A percentile compares a stretch with the other conserved stretches of the same genome.
Evolutionary conservation across 1,284 basidiomycete species (phyloP).

Genomic region (Lentinula novae-zelandiae): DNA sequence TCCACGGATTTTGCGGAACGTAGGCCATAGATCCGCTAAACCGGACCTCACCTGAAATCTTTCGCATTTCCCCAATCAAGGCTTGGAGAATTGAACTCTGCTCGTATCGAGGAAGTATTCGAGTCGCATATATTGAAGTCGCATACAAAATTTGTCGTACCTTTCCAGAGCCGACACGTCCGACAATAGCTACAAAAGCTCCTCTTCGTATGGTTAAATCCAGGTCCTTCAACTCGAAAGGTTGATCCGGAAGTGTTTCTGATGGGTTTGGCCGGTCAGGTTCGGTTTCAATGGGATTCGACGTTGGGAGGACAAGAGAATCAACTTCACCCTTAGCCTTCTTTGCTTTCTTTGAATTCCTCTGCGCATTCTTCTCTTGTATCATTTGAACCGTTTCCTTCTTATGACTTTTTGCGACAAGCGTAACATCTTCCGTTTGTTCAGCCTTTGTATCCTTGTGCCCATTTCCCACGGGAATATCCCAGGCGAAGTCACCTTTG

Average conservation of each 20-base stretch:
- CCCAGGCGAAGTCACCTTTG: slow-evolving; percentile 56
- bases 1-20: slow-evolving; percentile 62
- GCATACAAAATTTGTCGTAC: slow-evolving; percentile 25
- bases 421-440: not conserved
- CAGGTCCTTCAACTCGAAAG: slow-evolving; percentile 59
- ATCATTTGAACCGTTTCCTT: not conserved
- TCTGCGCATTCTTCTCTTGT: slow-evolving; percentile 6
- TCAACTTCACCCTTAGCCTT: slow-evolving; percentile 12
- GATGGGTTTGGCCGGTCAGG: not conserved
- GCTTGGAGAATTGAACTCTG: slow-evolving; percentile 22
- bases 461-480: slow-evolving; percentile 24
- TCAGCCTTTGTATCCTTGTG: slow-evolving; percentile 7
- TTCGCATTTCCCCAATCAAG: slow-evolving; percentile 61
- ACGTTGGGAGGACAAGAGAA: not conserved
- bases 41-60: slow-evolving; percentile 36
- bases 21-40: slow-evolving; percentile 54
- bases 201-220: slow-evolving; percentile 58
- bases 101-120: not conserved
- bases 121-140: not conserved
- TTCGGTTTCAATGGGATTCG: not conserved
- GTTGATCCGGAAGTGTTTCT: slow-evolving; percentile 37
- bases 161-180: slow-evolving; percentile 74
- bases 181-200: slow-evolving; percentile 69
- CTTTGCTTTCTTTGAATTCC: slow-evolving; percentile 16
- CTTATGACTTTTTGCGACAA: not conserved